A percentile compares a stretch with the other conserved stretches of the same genome.
Conservation (phyloP, 1,139 yeast species). For the Geotrichum candidum region DNA sequence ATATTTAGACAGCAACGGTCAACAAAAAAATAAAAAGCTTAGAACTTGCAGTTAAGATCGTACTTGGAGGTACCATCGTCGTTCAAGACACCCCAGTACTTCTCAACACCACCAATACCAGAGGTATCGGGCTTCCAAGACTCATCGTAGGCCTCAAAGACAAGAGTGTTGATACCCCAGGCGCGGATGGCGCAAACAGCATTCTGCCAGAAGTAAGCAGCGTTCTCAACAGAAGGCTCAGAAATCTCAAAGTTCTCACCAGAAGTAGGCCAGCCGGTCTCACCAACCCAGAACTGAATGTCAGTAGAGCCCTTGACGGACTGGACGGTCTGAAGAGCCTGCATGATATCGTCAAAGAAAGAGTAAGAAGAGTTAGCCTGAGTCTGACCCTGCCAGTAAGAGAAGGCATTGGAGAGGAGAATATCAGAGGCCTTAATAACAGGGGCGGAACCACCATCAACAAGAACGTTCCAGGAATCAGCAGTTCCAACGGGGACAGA, state of each 20-base stretch:
- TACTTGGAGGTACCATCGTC: slow-evolving; percentile 39
- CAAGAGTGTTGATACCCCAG: slow-evolving; percentile 90
- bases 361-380: slow-evolving; percentile 75
- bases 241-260: slow-evolving; percentile 60
- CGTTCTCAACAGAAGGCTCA: slow-evolving; percentile 63
- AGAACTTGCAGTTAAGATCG: slow-evolving; percentile 22
- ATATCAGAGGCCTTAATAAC: slow-evolving; percentile 78
- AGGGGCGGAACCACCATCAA: slow-evolving; percentile 63
- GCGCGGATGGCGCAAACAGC: slow-evolving; percentile 89
- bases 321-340: slow-evolving; percentile 84
- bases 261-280: slow-evolving; percentile 96
- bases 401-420: slow-evolving; percentile 88
- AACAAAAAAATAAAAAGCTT: not conserved
- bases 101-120: slow-evolving; percentile 76
- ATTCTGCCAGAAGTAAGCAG: slow-evolving; percentile 74
- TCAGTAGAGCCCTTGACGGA: slow-evolving; percentile 78
- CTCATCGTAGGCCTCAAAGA: slow-evolving; percentile 92
- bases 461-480: slow-evolving; percentile 91
- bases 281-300: slow-evolving; percentile 90
- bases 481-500: slow-evolving; percentile 81
- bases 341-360: slow-evolving; percentile 93
- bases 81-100: slow-evolving; percentile 88
- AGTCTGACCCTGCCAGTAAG: slow-evolving; percentile 98
- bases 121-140: slow-evolving; percentile 91
- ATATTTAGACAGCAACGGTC: not conserved